These are phyloP conservation scores for Penstemon davidsonii DNA, from an alignment of 257 asterid genomes.

Conservation along the genomic window DNA sequence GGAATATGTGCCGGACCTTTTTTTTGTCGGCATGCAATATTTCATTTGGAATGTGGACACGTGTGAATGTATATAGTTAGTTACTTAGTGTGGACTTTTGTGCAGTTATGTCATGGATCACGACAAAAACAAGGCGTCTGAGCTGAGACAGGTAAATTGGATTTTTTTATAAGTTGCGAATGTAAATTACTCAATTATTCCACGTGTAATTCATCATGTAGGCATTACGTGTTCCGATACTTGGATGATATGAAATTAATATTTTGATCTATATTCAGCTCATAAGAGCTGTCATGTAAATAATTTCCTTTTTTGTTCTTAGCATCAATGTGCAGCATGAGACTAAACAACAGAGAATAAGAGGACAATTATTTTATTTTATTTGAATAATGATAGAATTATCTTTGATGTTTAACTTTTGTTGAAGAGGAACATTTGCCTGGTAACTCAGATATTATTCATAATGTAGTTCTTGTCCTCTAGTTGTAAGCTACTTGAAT, in stretches of 20 bases:
- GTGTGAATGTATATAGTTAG: background rate
- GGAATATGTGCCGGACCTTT: background rate
- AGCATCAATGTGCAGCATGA: background rate
- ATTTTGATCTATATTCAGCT: slow-evolving; percentile 15
- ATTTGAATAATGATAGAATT: background rate
- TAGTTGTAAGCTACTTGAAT: slow-evolving; percentile 3
- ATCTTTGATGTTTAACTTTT: background rate
- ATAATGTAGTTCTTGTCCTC: background rate
- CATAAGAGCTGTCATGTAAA: background rate
- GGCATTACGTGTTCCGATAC: slow-evolving; percentile 1
- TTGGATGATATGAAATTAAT: slow-evolving; percentile 5
- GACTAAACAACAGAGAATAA: background rate
- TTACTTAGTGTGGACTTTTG: slow-evolving; percentile 23
- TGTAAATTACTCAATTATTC: background rate
- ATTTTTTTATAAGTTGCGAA: slow-evolving; percentile 5
- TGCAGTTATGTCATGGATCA: slow-evolving; percentile 93
- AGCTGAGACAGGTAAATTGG: slow-evolving; percentile 79
- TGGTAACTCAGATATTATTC: slow-evolving; percentile 1
- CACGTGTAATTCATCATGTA: slow-evolving; percentile 17
- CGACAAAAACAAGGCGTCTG: slow-evolving; percentile 74
- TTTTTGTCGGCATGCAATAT: slow-evolving; percentile 1
- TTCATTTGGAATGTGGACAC: slow-evolving; percentile 5
- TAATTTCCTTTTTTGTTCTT: background rate
- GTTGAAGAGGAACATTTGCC: background rate
- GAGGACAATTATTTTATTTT: background rate